Evolutionary conservation across 192 early-diverging fungal genomes (phyloP), one percentile per base, ranked within the genome.

Genomic region (Coemansia brasiliensis): DNA sequence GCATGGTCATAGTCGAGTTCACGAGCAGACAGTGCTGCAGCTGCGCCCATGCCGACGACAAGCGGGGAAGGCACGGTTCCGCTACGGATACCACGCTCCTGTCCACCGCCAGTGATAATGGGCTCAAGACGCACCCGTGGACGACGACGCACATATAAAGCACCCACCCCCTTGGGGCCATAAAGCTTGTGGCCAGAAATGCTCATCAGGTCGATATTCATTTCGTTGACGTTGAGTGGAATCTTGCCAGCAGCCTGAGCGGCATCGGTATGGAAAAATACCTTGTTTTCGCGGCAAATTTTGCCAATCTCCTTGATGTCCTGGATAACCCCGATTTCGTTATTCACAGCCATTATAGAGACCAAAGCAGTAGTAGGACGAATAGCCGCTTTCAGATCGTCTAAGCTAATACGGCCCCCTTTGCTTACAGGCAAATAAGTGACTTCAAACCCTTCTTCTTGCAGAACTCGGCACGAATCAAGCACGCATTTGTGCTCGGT

Each of bases 401-500:
- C 84, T 64, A 98, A 63, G 72, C 89, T 88, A 26, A 98, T 85
- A 37, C 92, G 58, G 4, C 95, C 95, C 55, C 92, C 92, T 48
- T 81, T 67, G 60, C 84, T 67, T 29, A 98, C 95, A 7, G 93
- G 90, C 52, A 98, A 67, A 55, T 98, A 98, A 22, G 95, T 96
- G 2, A 98, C 90, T 26, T 96, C 93, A 43, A 98, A 94, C 0
- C 94, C 94, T 64, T 98, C 94, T 46, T 94, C 91, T 69, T 92
- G 88, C 58, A 98, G 80, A n/a, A 90, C 87, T 52, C 95, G 87
- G 84, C 95, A 98, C 18, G 93, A 95, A 63, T 96, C 94, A 54
- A 98, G 83, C 13, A 98, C 93, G 62, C 95, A 98, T 83, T 98
- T 98, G 85, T 98, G 95, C 80, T 98, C 95, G 25, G 91, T 98